Conservation (phyloP, 192 early-diverging fungal genomes). For the Linnemannia exigua region DNA sequence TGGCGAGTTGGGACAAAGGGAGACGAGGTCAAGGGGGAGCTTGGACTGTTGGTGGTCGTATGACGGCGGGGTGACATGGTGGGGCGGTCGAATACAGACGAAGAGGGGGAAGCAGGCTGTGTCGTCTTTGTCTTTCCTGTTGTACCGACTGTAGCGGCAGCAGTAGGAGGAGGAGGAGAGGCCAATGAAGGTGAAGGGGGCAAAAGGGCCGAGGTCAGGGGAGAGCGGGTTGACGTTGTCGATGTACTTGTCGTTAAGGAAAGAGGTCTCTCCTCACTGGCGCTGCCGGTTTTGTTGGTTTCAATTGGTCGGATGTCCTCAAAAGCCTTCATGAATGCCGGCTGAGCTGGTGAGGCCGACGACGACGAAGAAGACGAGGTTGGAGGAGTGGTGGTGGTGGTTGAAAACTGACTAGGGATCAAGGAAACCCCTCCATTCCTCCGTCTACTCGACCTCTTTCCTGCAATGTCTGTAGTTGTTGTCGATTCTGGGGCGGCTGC, state of each 20-base stretch:
- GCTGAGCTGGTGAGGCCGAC: neutral
- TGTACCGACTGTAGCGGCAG: neutral
- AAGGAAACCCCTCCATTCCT: slow-evolving; percentile 15
- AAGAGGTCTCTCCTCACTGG: slow-evolving; percentile 7
- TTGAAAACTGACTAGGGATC: slow-evolving; percentile 32
- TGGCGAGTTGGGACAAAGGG: slow-evolving; percentile 6
- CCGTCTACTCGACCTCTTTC: slow-evolving; percentile 27
- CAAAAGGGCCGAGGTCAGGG: neutral
- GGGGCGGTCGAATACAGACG: slow-evolving; percentile 24
- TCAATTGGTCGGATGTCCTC: slow-evolving; percentile 12
- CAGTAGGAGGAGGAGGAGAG: neutral
- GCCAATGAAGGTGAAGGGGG: neutral
- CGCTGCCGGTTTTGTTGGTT: neutral
- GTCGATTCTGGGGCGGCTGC: slow-evolving; percentile 2
- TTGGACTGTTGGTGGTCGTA: slow-evolving; percentile 34
- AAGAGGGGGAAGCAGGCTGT: slow-evolving; percentile 8
- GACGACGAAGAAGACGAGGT: neutral
- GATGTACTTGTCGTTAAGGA: slow-evolving; percentile 1
- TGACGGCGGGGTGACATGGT: slow-evolving; percentile 40
- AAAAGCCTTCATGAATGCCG: slow-evolving; percentile 39
- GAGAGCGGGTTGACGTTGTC: neutral
- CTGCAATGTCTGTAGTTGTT: slow-evolving; percentile 5
- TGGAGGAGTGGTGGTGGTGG: neutral
- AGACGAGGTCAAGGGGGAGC: slow-evolving; percentile 1
- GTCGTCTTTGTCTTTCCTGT: neutral